Evolutionary conservation across 176 grass and related monocot species (phyloP).

Genomic region (Aegilops bicornis): DNA sequence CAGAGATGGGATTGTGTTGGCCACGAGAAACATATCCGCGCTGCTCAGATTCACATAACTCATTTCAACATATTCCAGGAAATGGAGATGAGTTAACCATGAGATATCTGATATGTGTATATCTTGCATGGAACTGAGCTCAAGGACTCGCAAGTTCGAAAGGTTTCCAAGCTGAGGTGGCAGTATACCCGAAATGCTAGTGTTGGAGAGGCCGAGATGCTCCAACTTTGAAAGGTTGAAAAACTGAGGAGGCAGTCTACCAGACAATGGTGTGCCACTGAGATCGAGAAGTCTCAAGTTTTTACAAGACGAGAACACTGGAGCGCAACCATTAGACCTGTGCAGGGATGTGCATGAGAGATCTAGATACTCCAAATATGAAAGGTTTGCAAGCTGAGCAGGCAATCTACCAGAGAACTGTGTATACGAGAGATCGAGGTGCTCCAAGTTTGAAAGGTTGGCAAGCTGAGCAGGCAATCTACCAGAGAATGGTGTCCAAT

Average conservation of each 20-base stretch:
- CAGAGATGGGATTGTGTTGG: neutral
- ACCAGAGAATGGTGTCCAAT: neutral
- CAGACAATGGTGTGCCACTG: too few relatives aligned
- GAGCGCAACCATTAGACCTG: too few relatives aligned
- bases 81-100: neutral
- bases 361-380: neutral
- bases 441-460: slow-evolving; percentile 9
- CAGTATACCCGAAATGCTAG: neutral
- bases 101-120: neutral
- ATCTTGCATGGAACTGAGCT: neutral
- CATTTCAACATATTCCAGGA: neutral
- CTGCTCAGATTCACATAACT: neutral
- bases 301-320: too few relatives aligned
- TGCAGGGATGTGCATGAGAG: fast-evolving
- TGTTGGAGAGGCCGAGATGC: neutral
- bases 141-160: neutral
- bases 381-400: too few relatives aligned
- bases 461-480: neutral
- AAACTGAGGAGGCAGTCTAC: neutral
- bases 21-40: neutral
- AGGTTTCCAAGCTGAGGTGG: neutral
- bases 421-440: too few relatives aligned
- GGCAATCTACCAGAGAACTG: too few relatives aligned
- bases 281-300: too few relatives aligned
- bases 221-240: slow-evolving; percentile 19